These are phyloP conservation scores for Gossypium longicalyx DNA, from an alignment of 345 rosid genomes.

Conservation along the genomic window DNA sequence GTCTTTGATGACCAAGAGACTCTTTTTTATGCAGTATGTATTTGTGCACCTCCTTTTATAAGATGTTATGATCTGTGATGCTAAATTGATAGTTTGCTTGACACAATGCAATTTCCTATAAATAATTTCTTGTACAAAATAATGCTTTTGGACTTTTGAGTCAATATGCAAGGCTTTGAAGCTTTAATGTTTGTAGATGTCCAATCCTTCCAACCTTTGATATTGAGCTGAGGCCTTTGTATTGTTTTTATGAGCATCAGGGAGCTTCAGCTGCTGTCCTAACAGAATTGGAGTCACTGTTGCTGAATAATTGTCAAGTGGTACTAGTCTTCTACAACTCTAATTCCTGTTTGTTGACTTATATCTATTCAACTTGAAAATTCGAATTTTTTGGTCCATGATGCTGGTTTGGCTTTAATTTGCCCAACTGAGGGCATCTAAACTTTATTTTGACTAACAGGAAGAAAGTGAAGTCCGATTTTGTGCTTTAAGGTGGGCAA, in stretches of 20 bases:
- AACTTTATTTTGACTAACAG: slow-evolving; percentile 37
- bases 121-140: not conserved
- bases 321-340: slow-evolving; percentile 31
- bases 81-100: slow-evolving; percentile 3
- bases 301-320: slow-evolving; percentile 66
- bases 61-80: not conserved
- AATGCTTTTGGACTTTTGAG: not conserved
- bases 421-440: slow-evolving; percentile 8
- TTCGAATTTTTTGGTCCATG: not conserved
- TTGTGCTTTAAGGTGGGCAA: slow-evolving; percentile 90
- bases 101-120: not conserved
- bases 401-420: slow-evolving; percentile 13
- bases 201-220: not conserved
- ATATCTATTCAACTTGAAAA: not conserved
- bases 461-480: slow-evolving; percentile 93
- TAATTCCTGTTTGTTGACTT: not conserved
- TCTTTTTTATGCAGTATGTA: not conserved
- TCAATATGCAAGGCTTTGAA: not conserved
- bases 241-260: slow-evolving; percentile 32
- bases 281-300: slow-evolving; percentile 67
- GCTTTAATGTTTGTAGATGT: not conserved
- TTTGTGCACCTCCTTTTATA: not conserved
- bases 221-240: not conserved
- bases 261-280: slow-evolving; percentile 60
- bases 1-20: not conserved